Base-by-base conservation (phyloP, 495 filamentous ascomycete genomes). In the Bacidia gigantensis region DNA sequence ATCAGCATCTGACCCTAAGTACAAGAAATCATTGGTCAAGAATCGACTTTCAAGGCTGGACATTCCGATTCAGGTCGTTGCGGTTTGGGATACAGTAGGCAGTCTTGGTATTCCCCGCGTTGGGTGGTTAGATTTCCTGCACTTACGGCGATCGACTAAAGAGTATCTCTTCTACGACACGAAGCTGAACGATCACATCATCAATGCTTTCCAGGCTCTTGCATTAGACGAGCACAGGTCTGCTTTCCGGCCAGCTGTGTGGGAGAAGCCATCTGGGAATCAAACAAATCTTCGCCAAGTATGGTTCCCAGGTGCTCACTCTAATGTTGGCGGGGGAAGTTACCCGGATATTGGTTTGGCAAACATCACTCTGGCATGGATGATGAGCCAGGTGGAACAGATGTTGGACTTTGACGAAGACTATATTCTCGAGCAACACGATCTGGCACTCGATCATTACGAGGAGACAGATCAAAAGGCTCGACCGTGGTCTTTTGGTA, bases 1-100 rank as follows among this genome's bases (percentile, higher is more conserved):
- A n/a, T 57, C 43, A 25, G 42, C 52, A 26, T 26, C 26, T n/a
- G 55, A 62, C 29, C 60, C 60, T 3, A 53, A 32, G 23, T 64
- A 64, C 35, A 43, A 46, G 25, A 29, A 50, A 43, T 24, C 52
- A 29, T 52, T 64, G n/a, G 49, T 54, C 49, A 59, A 38, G 43
- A 56, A 52, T 12, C 17, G 51, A 10, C 20, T 58, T 18, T 46
- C 56, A 42, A 58, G 58, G 50, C 22, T 58, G 41, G 52, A 64
- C 45, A 56, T 60, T 14, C 56, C 54, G 3, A 68, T 83, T 53
- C 68, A 74, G 52, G 66, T 72, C 2, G 67, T 81, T 26, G 79
- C 71, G 17, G 77, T 81, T 2, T 82, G 67, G 65, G 79, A 82
- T 57, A 82, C 79, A 0, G 79, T 83, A 7, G 79, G 50, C 26